phyloP scores from a whole-genome alignment of 2,329 filamentous ascomycete genomes.

The Pyrenophora tritici-repentis region DNA sequence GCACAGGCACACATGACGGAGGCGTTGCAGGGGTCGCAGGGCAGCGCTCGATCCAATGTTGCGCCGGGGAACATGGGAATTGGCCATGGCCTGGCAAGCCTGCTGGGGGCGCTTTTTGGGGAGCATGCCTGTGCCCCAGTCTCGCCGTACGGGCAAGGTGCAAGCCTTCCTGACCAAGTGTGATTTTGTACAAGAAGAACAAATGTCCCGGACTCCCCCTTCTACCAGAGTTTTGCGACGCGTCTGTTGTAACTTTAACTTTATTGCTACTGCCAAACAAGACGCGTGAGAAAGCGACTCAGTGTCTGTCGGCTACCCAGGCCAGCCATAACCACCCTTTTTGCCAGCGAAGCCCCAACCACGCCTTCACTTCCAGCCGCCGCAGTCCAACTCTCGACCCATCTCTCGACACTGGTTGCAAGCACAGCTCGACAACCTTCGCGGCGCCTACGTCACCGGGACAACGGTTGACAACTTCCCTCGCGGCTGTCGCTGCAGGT shows the following conservation, averaged over 20 bases:
- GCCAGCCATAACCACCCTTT: too few relatives aligned
- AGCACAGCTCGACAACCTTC: too few relatives aligned
- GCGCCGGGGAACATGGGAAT: conserved; percentile 1
- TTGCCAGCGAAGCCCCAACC: too few relatives aligned
- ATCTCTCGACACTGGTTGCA: too few relatives aligned
- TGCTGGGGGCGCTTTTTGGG: conserved; percentile 1
- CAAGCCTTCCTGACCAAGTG: conserved; percentile 1
- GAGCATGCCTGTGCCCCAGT: conserved; percentile 4
- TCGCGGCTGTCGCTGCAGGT: conserved; percentile 10
- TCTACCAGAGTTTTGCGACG: not conserved
- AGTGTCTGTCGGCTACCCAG: not conserved
- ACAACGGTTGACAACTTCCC: not conserved
- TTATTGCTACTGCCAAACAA: not conserved
- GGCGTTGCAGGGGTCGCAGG: conserved; percentile 2
- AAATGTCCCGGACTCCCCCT: not conserved
- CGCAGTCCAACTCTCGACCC: too few relatives aligned
- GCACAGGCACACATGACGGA: conserved; percentile 1
- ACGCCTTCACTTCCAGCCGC: not conserved
- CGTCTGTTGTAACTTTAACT: conserved; percentile 1
- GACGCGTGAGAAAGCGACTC: conserved; percentile 7
- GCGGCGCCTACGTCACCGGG: too few relatives aligned
- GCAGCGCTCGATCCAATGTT: not conserved
- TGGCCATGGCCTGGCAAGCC: not conserved
- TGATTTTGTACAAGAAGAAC: conserved; percentile 20
- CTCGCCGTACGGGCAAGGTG: conserved; percentile 3